phyloP scores from a whole-genome alignment of 2,329 filamentous ascomycete genomes.

The Ophidiomyces ophidiicola region DNA sequence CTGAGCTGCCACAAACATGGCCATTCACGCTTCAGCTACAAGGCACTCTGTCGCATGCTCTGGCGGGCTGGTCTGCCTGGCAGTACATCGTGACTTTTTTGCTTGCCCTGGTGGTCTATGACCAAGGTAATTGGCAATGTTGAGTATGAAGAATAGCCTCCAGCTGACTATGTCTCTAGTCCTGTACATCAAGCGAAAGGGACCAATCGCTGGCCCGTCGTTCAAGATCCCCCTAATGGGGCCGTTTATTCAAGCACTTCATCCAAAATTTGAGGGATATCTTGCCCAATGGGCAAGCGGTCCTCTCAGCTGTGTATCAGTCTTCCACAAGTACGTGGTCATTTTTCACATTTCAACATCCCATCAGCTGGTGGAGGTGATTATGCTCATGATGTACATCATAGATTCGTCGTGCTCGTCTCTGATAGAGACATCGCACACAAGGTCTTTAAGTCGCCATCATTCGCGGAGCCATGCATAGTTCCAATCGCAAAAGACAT shows the following conservation, averaged over 20 bases:
- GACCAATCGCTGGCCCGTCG: constrained; percentile 58
- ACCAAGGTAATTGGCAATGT: constrained; percentile 60
- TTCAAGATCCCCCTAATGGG: constrained; percentile 79
- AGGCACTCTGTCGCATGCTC: constrained; percentile 15
- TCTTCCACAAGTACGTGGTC: constrained; percentile 81
- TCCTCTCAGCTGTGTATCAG: constrained; percentile 85
- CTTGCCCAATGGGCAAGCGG: constrained; percentile 83
- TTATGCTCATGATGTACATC: not conserved
- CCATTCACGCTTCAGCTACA: not conserved
- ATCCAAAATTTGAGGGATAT: constrained; percentile 85
- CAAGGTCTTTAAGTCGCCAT: constrained; percentile 89
- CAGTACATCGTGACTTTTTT: constrained; percentile 49
- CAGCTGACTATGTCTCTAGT: constrained; percentile 39
- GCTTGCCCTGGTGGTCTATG: constrained; percentile 62
- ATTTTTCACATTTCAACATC: not conserved
- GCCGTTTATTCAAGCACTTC: constrained; percentile 79
- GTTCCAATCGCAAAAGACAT: constrained; percentile 90
- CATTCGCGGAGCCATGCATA: constrained; percentile 85
- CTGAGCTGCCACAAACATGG: not conserved
- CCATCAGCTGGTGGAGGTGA: not conserved
- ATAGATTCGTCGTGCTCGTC: constrained; percentile 88
- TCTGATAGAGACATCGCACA: constrained; percentile 91
- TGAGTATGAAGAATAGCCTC: not conserved
- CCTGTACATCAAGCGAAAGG: constrained; percentile 62
- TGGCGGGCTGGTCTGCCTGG: constrained; percentile 53